These are phyloP conservation scores for Periconia macrospinosa DNA, from an alignment of 2,329 filamentous ascomycete species.

Conservation along the genomic window DNA sequence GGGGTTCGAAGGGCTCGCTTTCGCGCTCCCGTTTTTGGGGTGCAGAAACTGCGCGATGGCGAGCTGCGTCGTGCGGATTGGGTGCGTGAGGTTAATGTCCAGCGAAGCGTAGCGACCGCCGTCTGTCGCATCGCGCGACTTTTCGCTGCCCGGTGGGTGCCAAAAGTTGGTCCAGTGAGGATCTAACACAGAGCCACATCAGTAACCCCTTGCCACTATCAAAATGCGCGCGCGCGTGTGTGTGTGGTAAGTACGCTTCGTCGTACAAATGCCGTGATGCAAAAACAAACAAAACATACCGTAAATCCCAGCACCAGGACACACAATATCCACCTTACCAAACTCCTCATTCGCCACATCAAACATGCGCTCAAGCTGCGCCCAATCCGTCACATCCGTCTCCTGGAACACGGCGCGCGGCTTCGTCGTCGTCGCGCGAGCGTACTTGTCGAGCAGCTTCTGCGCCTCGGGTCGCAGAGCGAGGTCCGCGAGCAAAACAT, in stretches of 20 bases:
- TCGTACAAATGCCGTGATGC: too few species aligned
- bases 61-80: conserved; percentile 51
- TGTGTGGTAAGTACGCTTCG: too few species aligned
- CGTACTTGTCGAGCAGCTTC: conserved; percentile 43
- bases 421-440: too few species aligned
- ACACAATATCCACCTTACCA: conserved; percentile 48
- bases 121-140: conserved; percentile 36
- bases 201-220: too few species aligned
- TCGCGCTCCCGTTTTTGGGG: conserved; percentile 31
- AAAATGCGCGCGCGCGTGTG: too few species aligned
- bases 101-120: conserved; percentile 36
- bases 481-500: conserved; percentile 53
- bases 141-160: conserved; percentile 46
- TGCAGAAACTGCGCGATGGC: conserved; percentile 51
- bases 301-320: conserved; percentile 53
- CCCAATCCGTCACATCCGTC: conserved; percentile 47
- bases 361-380: conserved; percentile 39
- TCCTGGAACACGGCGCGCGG: conserved; percentile 48
- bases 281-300: conserved; percentile 18
- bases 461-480: conserved; percentile 51
- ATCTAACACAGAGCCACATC: conserved; percentile 18
- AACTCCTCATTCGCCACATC: conserved; percentile 20
- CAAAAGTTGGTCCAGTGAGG: conserved; percentile 53
- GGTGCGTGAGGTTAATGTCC: conserved; percentile 54
- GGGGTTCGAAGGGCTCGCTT: conserved; percentile 43